These are phyloP conservation scores for Oehlia diaphana DNA, from an alignment of 192 early-diverging fungal genomes.

Conservation along the genomic window DNA sequence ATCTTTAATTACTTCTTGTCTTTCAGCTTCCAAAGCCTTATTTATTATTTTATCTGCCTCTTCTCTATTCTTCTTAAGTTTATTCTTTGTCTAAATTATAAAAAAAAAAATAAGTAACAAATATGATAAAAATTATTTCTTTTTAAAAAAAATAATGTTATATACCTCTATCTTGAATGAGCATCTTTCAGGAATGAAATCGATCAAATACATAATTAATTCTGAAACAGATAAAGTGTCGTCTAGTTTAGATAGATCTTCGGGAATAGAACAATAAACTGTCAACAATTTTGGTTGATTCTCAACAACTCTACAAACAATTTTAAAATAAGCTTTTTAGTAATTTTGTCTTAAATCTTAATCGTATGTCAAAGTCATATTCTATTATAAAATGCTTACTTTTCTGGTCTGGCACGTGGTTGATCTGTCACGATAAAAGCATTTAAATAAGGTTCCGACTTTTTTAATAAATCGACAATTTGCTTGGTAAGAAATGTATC, in stretches of 20 bases:
- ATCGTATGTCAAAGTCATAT: not conserved
- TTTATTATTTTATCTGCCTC: not conserved
- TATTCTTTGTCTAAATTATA: not conserved
- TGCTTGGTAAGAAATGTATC: not conserved
- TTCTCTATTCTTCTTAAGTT: constrained; percentile 1
- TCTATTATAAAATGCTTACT: not conserved
- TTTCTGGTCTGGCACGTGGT: not conserved
- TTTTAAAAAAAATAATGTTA: not conserved
- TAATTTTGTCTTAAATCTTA: not conserved
- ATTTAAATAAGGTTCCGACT: not conserved
- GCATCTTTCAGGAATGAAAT: not conserved
- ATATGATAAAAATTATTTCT: too few relatives aligned
- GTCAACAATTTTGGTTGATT: not conserved
- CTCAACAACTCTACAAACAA: not conserved
- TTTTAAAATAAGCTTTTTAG: not conserved
- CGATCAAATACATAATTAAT: not conserved
- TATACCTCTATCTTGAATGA: constrained; percentile 1
- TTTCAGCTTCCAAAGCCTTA: not conserved
- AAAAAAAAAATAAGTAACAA: not conserved
- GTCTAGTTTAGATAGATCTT: not conserved
- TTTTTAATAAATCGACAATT: not conserved
- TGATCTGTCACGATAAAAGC: constrained; percentile 1
- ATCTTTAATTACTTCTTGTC: constrained; percentile 7
- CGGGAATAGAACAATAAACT: not conserved
- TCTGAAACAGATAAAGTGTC: not conserved